These are phyloP conservation scores for Craspedostauros australis DNA, from an alignment of 108 stramenopile species.

Conservation along the genomic window DNA sequence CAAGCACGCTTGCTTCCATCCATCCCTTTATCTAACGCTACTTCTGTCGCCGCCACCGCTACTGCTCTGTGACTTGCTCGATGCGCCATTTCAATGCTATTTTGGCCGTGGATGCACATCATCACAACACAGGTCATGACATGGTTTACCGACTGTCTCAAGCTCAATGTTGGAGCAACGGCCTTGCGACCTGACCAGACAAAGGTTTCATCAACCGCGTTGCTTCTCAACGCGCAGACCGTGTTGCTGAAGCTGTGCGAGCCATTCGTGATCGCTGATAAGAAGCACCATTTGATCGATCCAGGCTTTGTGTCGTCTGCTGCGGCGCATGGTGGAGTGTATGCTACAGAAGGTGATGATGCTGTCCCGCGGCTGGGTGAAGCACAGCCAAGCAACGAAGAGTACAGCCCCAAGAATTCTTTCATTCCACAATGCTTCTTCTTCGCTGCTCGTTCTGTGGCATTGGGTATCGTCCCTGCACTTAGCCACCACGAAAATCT, in stretches of 20 bases:
- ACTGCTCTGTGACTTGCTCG: no score
- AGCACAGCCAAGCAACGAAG: neutral
- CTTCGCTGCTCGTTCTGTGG: slow-evolving; percentile 64
- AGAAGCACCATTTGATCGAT: slow-evolving; percentile 60
- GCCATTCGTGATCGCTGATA: slow-evolving; percentile 59
- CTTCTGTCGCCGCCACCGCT: no score
- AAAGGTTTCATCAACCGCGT: slow-evolving; percentile 57
- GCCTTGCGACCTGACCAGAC: slow-evolving; percentile 63
- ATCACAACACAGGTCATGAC: slow-evolving; percentile 35
- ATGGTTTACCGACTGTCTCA: slow-evolving; percentile 76
- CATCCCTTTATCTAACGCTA: no score
- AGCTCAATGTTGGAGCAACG: slow-evolving; percentile 68
- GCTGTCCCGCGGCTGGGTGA: slow-evolving; percentile 71
- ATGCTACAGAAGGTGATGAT: slow-evolving; percentile 57
- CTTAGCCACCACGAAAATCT: slow-evolving; percentile 45
- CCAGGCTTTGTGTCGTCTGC: slow-evolving; percentile 62
- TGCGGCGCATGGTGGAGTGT: slow-evolving; percentile 59
- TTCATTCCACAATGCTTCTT: slow-evolving; percentile 86
- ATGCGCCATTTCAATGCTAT: no score
- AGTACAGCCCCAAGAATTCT: slow-evolving; percentile 69
- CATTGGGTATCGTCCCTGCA: slow-evolving; percentile 60
- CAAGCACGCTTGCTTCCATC: no score
- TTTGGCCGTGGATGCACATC: no score
- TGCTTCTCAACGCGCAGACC: slow-evolving; percentile 59
- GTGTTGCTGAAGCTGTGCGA: slow-evolving; percentile 74